Evolutionary conservation across 2,329 filamentous ascomycete genomes (phyloP).

Genomic region (Hypocreales sp.): DNA sequence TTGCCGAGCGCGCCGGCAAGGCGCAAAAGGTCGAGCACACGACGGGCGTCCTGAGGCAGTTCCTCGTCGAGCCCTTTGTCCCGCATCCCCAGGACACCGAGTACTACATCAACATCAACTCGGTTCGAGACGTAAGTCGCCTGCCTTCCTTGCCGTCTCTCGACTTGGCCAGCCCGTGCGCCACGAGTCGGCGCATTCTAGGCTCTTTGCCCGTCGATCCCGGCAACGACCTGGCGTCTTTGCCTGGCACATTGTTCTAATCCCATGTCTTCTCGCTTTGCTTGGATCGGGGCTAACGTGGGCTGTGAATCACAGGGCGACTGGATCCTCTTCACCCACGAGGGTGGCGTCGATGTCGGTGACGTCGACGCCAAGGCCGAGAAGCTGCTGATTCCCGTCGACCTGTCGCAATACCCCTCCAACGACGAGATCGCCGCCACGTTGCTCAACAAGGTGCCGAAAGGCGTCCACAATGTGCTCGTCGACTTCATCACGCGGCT

Average conservation of each 20-base stretch:
- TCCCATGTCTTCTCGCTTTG: too few relatives aligned
- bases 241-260: too few relatives aligned
- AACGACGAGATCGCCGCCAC: slow-evolving; percentile 81
- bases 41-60: slow-evolving; percentile 77
- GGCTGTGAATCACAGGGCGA: too few relatives aligned
- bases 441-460: slow-evolving; percentile 83
- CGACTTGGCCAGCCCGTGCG: too few relatives aligned
- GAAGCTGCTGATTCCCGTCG: slow-evolving; percentile 95
- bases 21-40: slow-evolving; percentile 84
- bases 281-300: too few relatives aligned
- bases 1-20: slow-evolving; percentile 85
- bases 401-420: slow-evolving; percentile 85
- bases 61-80: slow-evolving; percentile 96
- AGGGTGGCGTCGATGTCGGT: slow-evolving; percentile 98
- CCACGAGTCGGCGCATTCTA: too few relatives aligned
- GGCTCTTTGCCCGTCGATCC: too few relatives aligned
- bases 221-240: too few relatives aligned
- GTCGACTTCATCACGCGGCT: slow-evolving; percentile 98
- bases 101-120: slow-evolving; percentile 99
- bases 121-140: slow-evolving; percentile 86
- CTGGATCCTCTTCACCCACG: slow-evolving; percentile 99
- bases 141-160: neutral
- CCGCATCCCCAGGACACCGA: slow-evolving; percentile 90
- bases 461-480: slow-evolving; percentile 93
- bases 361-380: slow-evolving; percentile 98